These are phyloP conservation scores for Linderniella brevidens DNA, from an alignment of 257 asterid genomes.

Conservation along the genomic window DNA sequence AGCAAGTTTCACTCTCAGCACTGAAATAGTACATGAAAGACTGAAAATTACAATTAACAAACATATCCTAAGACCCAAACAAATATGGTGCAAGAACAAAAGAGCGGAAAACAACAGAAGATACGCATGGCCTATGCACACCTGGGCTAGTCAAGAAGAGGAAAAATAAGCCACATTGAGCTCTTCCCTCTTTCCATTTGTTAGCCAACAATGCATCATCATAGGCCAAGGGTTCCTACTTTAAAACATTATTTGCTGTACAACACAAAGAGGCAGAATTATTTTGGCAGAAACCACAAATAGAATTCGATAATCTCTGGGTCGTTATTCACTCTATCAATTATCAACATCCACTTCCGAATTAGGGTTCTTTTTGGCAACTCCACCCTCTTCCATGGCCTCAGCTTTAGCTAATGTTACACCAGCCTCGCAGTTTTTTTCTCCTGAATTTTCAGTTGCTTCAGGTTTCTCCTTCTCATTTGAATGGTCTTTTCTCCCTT, in stretches of 20 bases:
- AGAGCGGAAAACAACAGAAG: slow-evolving; percentile 4
- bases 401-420: slow-evolving; percentile 5
- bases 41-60: no score
- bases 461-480: slow-evolving; percentile 1
- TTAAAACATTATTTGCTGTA: not conserved
- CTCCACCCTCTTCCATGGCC: slow-evolving; percentile 8
- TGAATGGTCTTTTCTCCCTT: slow-evolving; percentile 9
- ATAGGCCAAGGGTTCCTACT: no score
- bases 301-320: not conserved
- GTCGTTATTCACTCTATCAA: slow-evolving; percentile 7
- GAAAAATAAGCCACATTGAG: no score
- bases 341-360: slow-evolving; percentile 5
- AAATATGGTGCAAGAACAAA: not conserved
- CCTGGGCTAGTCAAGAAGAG: no score
- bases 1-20: no score
- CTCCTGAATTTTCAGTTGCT: slow-evolving; percentile 1
- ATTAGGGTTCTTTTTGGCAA: slow-evolving; percentile 9
- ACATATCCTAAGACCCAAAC: no score
- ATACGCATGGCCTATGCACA: no score
- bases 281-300: slow-evolving; percentile 1
- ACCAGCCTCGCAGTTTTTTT: slow-evolving; percentile 1
- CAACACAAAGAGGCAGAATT: not conserved
- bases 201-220: no score
- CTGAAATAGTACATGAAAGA: no score
- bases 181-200: no score